These are phyloP conservation scores for Oldenlandia corymbosa DNA, from an alignment of 257 asterid genomes.

Conservation along the genomic window DNA sequence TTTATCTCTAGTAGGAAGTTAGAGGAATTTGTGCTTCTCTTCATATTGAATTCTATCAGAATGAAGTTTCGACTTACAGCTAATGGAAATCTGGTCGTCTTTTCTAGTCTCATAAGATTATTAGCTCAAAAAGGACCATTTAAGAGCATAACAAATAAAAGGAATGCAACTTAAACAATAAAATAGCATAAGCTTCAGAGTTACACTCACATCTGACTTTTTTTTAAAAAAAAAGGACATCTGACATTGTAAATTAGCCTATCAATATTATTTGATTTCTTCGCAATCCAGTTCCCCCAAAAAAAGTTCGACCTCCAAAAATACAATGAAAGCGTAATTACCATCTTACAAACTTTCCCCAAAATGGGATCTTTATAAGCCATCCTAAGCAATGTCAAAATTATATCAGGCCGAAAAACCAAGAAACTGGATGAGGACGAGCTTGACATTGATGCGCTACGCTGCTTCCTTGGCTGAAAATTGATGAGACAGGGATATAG, in stretches of 20 bases:
- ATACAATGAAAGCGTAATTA: slow-evolving; percentile 27
- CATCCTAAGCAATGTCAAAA: slow-evolving; percentile 69
- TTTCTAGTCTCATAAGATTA: background rate
- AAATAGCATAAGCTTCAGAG: background rate
- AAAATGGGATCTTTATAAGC: slow-evolving; percentile 75
- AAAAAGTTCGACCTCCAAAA: slow-evolving; percentile 9
- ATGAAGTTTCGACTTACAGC: background rate
- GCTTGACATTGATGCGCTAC: slow-evolving; percentile 42
- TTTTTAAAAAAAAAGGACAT: background rate
- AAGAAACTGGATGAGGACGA: slow-evolving; percentile 56
- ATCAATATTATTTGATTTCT: too few species aligned
- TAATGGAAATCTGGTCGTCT: background rate
- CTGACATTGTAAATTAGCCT: background rate
- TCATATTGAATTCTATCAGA: background rate
- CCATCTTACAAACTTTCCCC: slow-evolving; percentile 81
- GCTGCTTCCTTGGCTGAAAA: slow-evolving; percentile 86
- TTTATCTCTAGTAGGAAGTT: background rate
- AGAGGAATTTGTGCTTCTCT: background rate
- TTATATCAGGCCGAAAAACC: slow-evolving; percentile 77
- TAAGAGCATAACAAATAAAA: background rate
- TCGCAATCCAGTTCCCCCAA: background rate
- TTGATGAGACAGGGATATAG: slow-evolving; percentile 19
- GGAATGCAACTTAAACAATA: background rate
- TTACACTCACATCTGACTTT: background rate
- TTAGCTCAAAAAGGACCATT: background rate